A percentile compares a stretch with the other conserved stretches of the same genome.
phyloP scores from a whole-genome alignment of 2,329 filamentous ascomycete genomes.

The Microdochium nivale region DNA sequence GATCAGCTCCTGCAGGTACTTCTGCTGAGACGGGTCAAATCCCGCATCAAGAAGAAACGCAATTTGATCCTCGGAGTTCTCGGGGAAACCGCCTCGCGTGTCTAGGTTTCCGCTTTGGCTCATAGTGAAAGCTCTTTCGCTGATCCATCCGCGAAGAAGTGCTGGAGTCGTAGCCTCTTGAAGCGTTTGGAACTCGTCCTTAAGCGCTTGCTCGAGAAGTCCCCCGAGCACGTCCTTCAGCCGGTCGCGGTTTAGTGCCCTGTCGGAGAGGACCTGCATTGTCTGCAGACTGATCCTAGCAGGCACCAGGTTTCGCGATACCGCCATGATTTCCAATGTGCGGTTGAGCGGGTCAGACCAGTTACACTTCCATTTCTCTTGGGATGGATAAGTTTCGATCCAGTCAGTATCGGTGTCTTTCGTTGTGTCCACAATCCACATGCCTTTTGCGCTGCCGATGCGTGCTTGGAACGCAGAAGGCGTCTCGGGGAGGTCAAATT shows the following conservation, averaged over 20 bases:
- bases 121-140: conserved; percentile 23
- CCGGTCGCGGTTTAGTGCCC: conserved; percentile 32
- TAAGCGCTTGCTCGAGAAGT: conserved; percentile 40
- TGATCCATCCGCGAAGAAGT: conserved; percentile 45
- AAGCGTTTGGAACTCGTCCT: conserved; percentile 42
- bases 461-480: conserved; percentile 62
- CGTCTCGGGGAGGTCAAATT: conserved; percentile 40
- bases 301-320: conserved; percentile 35
- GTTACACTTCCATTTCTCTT: conserved; percentile 57
- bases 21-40: conserved; percentile 43
- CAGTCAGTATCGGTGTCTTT: conserved; percentile 41
- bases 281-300: conserved; percentile 60
- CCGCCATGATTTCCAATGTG: conserved; percentile 55
- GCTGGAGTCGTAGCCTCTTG: conserved; percentile 37
- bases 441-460: conserved; percentile 64
- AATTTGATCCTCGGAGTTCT: conserved; percentile 39
- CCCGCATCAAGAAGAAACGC: conserved; percentile 49
- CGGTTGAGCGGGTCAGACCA: conserved; percentile 38
- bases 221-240: conserved; percentile 41
- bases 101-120: conserved; percentile 25
- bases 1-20: conserved; percentile 40
- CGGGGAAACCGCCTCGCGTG: conserved; percentile 42
- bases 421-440: conserved; percentile 57
- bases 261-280: conserved; percentile 57
- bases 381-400: conserved; percentile 60